Conservation (phyloP, 1,139 yeast species). For the Suhomyces bolitotheri region DNA sequence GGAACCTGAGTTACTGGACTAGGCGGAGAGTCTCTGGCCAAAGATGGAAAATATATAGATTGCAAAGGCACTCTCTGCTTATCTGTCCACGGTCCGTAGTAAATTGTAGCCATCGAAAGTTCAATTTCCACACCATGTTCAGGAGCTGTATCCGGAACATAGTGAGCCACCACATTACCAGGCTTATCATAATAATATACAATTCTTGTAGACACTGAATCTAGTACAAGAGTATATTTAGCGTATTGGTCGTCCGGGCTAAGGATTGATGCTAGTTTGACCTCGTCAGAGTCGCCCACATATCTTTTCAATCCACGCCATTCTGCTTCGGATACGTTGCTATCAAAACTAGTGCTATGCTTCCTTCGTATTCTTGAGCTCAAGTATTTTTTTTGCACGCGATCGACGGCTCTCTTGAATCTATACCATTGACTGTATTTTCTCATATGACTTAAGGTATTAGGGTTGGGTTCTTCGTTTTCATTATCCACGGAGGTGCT, state of each 20-base stretch:
- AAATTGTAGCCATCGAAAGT: slow-evolving; percentile 63
- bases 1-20: slow-evolving; percentile 35
- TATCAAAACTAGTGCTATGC: slow-evolving; percentile 2
- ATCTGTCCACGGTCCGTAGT: slow-evolving; percentile 97
- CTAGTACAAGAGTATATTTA: slow-evolving; percentile 71
- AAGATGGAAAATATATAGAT: slow-evolving; percentile 63
- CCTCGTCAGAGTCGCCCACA: slow-evolving; percentile 36
- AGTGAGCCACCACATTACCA: slow-evolving; percentile 38
- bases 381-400: slow-evolving; percentile 6
- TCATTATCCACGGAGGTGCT: slow-evolving; percentile 5
- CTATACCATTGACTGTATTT: slow-evolving; percentile 26
- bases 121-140: slow-evolving; percentile 64
- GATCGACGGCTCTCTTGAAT: slow-evolving; percentile 23
- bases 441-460: slow-evolving; percentile 18
- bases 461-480: background rate
- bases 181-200: slow-evolving; percentile 70
- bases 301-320: slow-evolving; percentile 50
- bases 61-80: slow-evolving; percentile 73
- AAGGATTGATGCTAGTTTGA: slow-evolving; percentile 32
- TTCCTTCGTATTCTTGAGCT: slow-evolving; percentile 4
- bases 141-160: slow-evolving; percentile 40
- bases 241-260: slow-evolving; percentile 70
- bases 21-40: slow-evolving; percentile 60
- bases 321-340: slow-evolving; percentile 12
- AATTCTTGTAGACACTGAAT: slow-evolving; percentile 55